Conservation (phyloP, 2,329 filamentous ascomycete genomes). For the Fusarium algeriense region DNA sequence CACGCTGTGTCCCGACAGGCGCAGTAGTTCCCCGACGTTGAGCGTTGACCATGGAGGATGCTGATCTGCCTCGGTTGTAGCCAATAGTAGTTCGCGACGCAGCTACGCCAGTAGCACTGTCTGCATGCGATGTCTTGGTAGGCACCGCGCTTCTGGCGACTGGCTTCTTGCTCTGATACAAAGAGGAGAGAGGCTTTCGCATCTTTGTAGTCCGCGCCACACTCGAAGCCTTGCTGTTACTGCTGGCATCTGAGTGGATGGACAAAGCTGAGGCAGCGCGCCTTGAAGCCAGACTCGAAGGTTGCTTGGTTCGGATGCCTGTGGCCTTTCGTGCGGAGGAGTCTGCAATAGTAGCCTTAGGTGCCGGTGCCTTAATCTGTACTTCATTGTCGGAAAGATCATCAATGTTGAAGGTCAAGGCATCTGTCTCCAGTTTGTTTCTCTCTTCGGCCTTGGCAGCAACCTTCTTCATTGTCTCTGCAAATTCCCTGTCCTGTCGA, state of each 20-base stretch:
- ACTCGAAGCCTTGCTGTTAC: conserved; percentile 12
- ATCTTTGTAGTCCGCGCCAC: conserved; percentile 28
- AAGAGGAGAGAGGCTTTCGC: conserved; percentile 49
- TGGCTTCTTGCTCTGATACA: conserved; percentile 49
- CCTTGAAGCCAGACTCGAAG: conserved; percentile 57
- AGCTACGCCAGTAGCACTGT: conserved; percentile 71
- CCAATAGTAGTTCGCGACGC: conserved; percentile 86
- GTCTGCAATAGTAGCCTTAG: conserved; percentile 9
- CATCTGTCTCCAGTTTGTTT: conserved; percentile 75
- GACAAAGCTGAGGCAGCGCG: conserved; percentile 67
- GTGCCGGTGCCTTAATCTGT: conserved; percentile 7
- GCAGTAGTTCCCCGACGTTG: conserved; percentile 34
- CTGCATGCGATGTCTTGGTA: conserved; percentile 63
- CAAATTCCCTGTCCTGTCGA: conserved; percentile 70
- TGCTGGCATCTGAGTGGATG: conserved; percentile 50
- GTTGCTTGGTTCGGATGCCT: conserved; percentile 34
- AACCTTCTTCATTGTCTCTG: conserved; percentile 63
- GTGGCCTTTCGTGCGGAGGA: conserved; percentile 12
- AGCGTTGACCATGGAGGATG: conserved; percentile 60
- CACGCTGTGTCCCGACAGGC: conserved; percentile 24
- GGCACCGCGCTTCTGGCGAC: conserved; percentile 55
- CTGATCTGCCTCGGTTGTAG: conserved; percentile 80
- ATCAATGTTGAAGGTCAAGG: conserved; percentile 69
- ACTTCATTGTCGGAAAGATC: conserved; percentile 59
- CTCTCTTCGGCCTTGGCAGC: conserved; percentile 72